Conservation (phyloP, 23 red algal species). For the Gracilaria gracilis region DNA sequence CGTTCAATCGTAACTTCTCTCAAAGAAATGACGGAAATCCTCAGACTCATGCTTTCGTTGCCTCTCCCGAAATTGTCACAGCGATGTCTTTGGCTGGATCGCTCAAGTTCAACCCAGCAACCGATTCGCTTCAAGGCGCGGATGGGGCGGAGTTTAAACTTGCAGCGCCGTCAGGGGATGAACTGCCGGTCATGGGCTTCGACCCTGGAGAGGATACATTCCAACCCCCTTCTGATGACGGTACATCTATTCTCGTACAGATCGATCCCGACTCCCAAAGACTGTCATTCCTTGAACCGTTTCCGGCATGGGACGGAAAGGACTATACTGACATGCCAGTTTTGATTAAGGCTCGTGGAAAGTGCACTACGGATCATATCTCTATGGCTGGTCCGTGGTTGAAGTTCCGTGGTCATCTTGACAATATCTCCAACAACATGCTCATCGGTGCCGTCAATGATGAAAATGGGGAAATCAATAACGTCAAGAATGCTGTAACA, state of each 20-base stretch:
- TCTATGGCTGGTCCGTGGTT: constrained; percentile 99
- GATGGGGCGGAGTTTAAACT: constrained; percentile 91
- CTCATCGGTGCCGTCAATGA: constrained; percentile 98
- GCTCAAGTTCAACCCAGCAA: constrained; percentile 91
- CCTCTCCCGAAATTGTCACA: constrained; percentile 96
- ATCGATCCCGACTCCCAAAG: constrained; percentile 79
- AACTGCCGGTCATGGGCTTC: constrained; percentile 91
- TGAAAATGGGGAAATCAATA: constrained; percentile 95
- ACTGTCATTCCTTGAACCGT: constrained; percentile 89
- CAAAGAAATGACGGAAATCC: constrained; percentile 99
- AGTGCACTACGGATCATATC: constrained; percentile 99
- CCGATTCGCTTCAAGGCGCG: constrained; percentile 80
- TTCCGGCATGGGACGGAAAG: constrained; percentile 93
- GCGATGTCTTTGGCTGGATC: constrained; percentile 92
- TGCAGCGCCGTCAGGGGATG: constrained; percentile 74
- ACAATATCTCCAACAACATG: constrained; percentile 99
- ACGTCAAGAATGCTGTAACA: constrained; percentile 85
- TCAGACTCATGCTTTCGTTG: constrained; percentile 95
- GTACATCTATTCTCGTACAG: constrained; percentile 47
- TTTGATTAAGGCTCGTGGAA: constrained; percentile 95
- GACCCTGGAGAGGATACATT: constrained; percentile 96
- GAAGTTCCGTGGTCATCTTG: constrained; percentile 98
- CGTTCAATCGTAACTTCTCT: constrained; percentile 99
- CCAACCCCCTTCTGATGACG: constrained; percentile 89
- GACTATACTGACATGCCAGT: constrained; percentile 90